Base-by-base conservation (phyloP, 2,329 filamentous ascomycete species). In the Ophiostoma pallidulum region DNA sequence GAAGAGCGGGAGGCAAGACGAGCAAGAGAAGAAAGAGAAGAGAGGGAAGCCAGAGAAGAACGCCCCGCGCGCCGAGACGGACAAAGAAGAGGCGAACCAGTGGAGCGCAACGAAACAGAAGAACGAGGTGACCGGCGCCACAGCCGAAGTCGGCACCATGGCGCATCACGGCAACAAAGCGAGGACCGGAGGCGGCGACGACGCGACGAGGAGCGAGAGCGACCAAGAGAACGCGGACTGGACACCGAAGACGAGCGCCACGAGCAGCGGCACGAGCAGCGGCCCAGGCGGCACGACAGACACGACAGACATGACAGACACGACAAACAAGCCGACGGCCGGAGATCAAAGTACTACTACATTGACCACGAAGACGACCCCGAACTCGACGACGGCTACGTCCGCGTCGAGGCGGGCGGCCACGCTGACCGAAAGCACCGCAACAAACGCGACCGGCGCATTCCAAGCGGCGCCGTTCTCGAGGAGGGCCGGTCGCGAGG, bases 381-480 rank as follows among this genome's bases (percentile, higher is more conserved):
- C 36, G n/a, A 46, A 3, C 24, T 35, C 20, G 45, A 39, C 35
- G 41, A 53, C 4, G 49, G 51, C 4, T 54, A 54, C 22, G 51
- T 38, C 14, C 47, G 53, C 4, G 53, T 54, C 1, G 35, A 32
- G 31, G 49, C 47, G 0, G 51, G 46, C 35, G 49, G 47, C 18
- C 13, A 14, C 4, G 48, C 28, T 4, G 53, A 54, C 33, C 41
- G 47, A 9, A 45, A 35, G 4, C 53, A 54, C 40, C 49, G 39
- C 24, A 9, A 39, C 14, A 40, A 38, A 28, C 51, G 53, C 14
- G 53, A 78, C 58, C 72, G 72, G 48, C 69, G 84, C 51, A 70
- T 85, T n/a, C 80, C 84, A 18, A 87, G 83, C 53, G 83, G 82
- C 18, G 80, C 80, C 0, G 65, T 83, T 16, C 67, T 84, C 55